These are phyloP conservation scores for Podaxis sp. DNA, from an alignment of 768 basidiomycete genomes.

Conservation along the genomic window DNA sequence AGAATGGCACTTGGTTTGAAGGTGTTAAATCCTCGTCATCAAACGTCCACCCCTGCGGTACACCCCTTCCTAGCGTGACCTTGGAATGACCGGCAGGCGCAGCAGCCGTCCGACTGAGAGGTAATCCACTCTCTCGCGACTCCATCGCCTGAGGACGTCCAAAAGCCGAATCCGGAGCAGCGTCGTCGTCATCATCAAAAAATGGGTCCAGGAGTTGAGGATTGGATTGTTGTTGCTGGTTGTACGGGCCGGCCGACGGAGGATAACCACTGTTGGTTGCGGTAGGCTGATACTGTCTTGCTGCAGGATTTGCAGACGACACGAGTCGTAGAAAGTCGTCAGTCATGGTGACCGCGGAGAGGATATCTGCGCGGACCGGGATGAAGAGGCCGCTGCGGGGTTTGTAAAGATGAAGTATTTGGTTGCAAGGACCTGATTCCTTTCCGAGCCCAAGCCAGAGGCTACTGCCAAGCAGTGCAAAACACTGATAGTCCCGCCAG, in stretches of 20 bases:
- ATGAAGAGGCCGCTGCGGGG: conserved; percentile 6
- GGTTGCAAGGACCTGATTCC: neutral
- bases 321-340: conserved; percentile 77
- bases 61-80: conserved; percentile 39
- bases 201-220: conserved; percentile 77
- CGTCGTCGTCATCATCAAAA: conserved; percentile 84
- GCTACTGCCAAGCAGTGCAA: conserved; percentile 17
- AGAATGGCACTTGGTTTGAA: conserved; percentile 35
- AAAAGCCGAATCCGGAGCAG: conserved; percentile 67
- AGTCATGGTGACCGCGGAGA: conserved; percentile 39
- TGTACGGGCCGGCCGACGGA: conserved; percentile 42
- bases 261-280: conserved; percentile 47
- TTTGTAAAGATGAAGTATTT: conserved; percentile 2
- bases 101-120: conserved; percentile 56
- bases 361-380: conserved; percentile 7
- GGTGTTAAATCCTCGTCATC: conserved; percentile 60
- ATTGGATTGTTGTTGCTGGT: conserved; percentile 29
- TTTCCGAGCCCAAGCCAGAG: neutral
- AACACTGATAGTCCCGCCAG: conserved; percentile 1
- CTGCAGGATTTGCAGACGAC: conserved; percentile 67
- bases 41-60: conserved; percentile 72
- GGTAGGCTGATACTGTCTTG: conserved; percentile 48
- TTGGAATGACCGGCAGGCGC: conserved; percentile 61
- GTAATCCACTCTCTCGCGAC: conserved; percentile 55
- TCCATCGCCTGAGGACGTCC: conserved; percentile 47